phyloP scores from a whole-genome alignment of 176 grass and related monocot species.

The Carex littledalei region DNA sequence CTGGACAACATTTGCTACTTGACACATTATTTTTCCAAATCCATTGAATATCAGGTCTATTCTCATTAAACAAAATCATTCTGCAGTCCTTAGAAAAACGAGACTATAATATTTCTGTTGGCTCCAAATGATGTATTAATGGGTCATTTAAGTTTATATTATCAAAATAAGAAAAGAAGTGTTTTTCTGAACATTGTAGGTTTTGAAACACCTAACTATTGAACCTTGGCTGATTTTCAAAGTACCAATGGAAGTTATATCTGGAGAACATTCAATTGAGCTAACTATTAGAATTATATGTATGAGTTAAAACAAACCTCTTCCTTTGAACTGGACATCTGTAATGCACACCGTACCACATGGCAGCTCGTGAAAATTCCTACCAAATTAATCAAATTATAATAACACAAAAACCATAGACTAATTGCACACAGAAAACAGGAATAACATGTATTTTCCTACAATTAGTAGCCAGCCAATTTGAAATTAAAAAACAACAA shows the following conservation, averaged over 20 bases:
- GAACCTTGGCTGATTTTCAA: neutral
- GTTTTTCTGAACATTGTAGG: neutral
- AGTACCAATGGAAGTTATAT: neutral
- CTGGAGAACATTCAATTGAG: neutral
- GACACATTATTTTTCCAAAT: neutral
- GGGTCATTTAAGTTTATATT: neutral
- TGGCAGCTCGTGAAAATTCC: conserved; percentile 77
- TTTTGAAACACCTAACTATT: neutral
- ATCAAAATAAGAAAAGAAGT: neutral
- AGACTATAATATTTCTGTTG: neutral
- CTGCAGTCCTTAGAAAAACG: neutral
- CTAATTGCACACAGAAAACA: neutral
- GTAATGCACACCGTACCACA: conserved; percentile 69
- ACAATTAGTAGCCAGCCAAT: neutral
- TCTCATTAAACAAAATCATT: neutral
- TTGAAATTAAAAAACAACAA: neutral
- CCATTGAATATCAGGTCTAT: neutral
- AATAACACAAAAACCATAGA: neutral
- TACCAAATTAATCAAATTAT: conserved; percentile 12
- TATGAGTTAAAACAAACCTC: conserved; percentile 42
- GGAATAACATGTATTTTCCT: neutral
- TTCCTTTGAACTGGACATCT: conserved; percentile 78
- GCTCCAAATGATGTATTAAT: neutral
- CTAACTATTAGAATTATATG: neutral
- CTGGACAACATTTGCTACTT: neutral